These are phyloP conservation scores for Thozetella sp. DNA, from an alignment of 495 filamentous ascomycete genomes.

Conservation along the genomic window DNA sequence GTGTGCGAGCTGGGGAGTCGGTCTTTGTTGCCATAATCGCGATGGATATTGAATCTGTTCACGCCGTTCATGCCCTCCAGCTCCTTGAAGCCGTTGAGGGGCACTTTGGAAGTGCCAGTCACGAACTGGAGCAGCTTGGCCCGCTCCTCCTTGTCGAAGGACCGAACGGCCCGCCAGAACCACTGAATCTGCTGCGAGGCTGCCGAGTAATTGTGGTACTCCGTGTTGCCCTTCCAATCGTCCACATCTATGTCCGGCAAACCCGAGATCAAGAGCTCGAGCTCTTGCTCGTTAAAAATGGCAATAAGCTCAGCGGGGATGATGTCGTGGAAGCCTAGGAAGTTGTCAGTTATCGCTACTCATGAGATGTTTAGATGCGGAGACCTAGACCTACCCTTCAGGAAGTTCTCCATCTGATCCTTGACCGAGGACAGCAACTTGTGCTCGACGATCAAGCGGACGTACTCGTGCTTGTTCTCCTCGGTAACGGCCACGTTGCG, in stretches of 20 bases:
- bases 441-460: constrained; percentile 91
- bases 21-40: constrained; percentile 97
- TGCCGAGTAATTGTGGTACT: constrained; percentile 96
- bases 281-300: constrained; percentile 98
- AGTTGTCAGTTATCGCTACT: constrained; percentile 15
- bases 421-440: constrained; percentile 87
- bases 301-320: constrained; percentile 91
- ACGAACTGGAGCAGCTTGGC: constrained; percentile 98
- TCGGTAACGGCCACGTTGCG: constrained; percentile 93
- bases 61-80: constrained; percentile 99
- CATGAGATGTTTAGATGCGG: background rate
- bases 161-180: constrained; percentile 99
- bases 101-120: constrained; percentile 97
- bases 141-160: constrained; percentile 98
- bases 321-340: constrained; percentile 92
- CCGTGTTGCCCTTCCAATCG: constrained; percentile 98
- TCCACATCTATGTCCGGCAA: constrained; percentile 96
- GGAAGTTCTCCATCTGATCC: constrained; percentile 93
- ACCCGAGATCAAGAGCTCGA: constrained; percentile 96
- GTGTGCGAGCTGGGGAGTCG: constrained; percentile 95
- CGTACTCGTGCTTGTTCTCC: constrained; percentile 98
- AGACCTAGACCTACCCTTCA: constrained; percentile 66
- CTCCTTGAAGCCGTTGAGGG: constrained; percentile 98
- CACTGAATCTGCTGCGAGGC: constrained; percentile 97
- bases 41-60: constrained; percentile 97